phyloP scores from a whole-genome alignment of 228 moss, liverwort and hornwort genomes.

The Sphagnum magellanicum region DNA sequence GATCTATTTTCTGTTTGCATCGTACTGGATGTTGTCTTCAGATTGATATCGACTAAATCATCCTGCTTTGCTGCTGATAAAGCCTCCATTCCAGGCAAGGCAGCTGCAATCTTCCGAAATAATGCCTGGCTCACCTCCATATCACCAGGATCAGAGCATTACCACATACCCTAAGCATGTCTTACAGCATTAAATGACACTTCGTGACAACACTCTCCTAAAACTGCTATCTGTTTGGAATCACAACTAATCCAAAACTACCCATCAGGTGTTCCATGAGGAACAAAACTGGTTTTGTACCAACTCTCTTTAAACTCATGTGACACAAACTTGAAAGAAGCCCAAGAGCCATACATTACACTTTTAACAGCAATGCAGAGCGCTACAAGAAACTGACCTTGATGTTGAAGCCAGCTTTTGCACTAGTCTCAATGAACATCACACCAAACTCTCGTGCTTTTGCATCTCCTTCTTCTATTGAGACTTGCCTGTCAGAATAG shows the following conservation, averaged over 20 bases:
- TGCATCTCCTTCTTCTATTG: slow-evolving; percentile 95
- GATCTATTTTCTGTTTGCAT: slow-evolving; percentile 2
- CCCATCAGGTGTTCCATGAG: background rate
- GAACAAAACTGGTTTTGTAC: too few species aligned
- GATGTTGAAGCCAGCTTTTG: slow-evolving; percentile 97
- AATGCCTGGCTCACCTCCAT: background rate
- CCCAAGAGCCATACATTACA: too few species aligned
- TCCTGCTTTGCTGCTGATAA: slow-evolving; percentile 6
- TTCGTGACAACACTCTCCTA: background rate
- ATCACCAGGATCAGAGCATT: background rate
- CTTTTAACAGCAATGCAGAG: too few species aligned
- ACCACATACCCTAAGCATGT: too few species aligned
- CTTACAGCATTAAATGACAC: background rate
- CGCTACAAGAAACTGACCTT: slow-evolving; percentile 33
- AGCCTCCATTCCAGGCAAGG: slow-evolving; percentile 13
- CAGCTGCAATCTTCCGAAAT: slow-evolving; percentile 14
- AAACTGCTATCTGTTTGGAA: background rate
- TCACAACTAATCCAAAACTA: background rate
- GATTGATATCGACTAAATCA: slow-evolving; percentile 10
- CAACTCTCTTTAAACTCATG: too few species aligned
- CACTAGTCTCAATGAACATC: slow-evolving; percentile 95
- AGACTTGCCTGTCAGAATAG: slow-evolving; percentile 74
- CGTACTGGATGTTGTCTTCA: slow-evolving; percentile 1
- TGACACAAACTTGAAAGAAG: too few species aligned
- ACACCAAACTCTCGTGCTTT: slow-evolving; percentile 88